Evolutionary conservation across 2,329 filamentous ascomycete genomes (phyloP), one percentile per base, ranked within the genome.

Genomic region (Clonostachys rosea): DNA sequence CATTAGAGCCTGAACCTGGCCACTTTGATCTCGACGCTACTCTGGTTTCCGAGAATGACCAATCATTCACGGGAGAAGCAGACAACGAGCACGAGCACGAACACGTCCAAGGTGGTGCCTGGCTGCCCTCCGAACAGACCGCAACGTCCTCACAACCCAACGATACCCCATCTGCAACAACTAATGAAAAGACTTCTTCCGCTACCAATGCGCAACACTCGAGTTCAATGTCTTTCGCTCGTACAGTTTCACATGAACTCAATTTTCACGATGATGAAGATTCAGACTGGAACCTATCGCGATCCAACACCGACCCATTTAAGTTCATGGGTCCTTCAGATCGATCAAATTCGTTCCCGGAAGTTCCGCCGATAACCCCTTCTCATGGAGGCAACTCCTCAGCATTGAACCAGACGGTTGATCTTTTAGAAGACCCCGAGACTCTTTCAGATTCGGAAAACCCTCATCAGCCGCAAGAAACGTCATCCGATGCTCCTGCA

Each of bases 311-410:
- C 2, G 79, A 85, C 48, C 76, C 76, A 4, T 84, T 82, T 63
- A 76, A 75, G 50, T 78, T 79, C 52, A 80, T 85, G 77, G 66
- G 76, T 9, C 68, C 74, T 4, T 74, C 65, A 44, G 75, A 82
- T 47, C 70, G 79, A 56, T 79, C 79, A 39, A 86, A 86, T 57
- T 85, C 82, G 0, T 86, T 86, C 51, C 82, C 83, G 2, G 62
- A 64, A 11, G 78, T 84, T 1, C 77, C 79, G 11, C 69, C 73
- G 1, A 53, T 66, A 7, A 36, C 54, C 36, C 51, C 61, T 18
- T 30, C 24, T 30, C 24, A 30, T 30, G 24, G 24, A 30, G 53
- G 54, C 30, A 57, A 61, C 17, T 56, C 61, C 9, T 16, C 46
- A n/a, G 48, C 52, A 18, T 47, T 60, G 7, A 65, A 70, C 20